Conservation (phyloP, 129 eudicot species). For the Daucus carota region DNA sequence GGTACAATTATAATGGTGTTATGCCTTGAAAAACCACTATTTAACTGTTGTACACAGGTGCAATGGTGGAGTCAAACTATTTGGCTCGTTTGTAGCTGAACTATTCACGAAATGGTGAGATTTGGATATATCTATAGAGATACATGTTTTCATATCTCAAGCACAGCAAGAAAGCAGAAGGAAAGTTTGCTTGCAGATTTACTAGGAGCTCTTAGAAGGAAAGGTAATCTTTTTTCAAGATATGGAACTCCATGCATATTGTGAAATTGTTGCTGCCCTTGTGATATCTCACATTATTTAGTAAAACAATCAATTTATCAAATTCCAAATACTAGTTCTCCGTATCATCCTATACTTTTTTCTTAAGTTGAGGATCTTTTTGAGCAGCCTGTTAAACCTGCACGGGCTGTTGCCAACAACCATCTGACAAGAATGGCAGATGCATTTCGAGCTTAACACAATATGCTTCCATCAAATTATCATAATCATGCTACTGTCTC, state of each 20-base stretch:
- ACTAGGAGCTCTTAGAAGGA: not conserved
- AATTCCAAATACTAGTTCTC: too few relatives aligned
- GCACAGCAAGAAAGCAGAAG: too few relatives aligned
- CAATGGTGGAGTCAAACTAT: conserved; percentile 87
- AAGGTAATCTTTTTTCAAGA: not conserved
- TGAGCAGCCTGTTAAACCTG: conserved; percentile 77
- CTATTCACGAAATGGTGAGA: conserved; percentile 95
- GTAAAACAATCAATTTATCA: too few relatives aligned
- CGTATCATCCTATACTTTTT: too few relatives aligned
- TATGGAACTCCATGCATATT: not conserved
- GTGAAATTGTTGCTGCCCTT: not conserved
- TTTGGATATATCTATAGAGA: conserved; percentile 79
- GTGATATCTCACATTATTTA: not conserved
- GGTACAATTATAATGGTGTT: not conserved
- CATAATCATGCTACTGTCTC: conserved; percentile 22
- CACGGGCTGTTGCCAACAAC: conserved; percentile 50
- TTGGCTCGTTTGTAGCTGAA: conserved; percentile 81
- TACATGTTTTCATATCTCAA: too few relatives aligned
- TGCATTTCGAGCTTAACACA: conserved; percentile 41
- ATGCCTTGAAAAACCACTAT: not conserved
- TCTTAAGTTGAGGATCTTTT: conserved; percentile 81
- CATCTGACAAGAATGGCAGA: conserved; percentile 44
- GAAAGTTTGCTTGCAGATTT: not conserved
- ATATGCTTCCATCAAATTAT: conserved; percentile 24
- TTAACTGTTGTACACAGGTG: conserved; percentile 45